Conservation (phyloP, 2,329 filamentous ascomycete species). For the Trichoderma koningiopsis region DNA sequence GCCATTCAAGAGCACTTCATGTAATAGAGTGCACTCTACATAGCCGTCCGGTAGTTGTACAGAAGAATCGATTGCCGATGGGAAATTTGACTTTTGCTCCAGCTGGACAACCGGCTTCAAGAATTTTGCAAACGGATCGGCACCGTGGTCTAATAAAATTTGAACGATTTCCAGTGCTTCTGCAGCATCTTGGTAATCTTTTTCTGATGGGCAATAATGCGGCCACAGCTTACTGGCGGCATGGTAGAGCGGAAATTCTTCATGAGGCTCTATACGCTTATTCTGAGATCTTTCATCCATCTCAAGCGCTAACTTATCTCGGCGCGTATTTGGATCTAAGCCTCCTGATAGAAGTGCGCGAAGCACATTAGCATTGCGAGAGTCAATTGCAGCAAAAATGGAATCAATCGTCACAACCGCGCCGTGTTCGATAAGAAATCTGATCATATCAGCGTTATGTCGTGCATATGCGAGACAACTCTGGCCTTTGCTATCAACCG, state of each 20-base stretch:
- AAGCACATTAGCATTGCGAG: conserved; percentile 12
- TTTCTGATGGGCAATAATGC: background rate
- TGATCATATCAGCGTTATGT: conserved; percentile 22
- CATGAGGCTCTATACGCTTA: background rate
- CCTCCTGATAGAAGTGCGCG: conserved; percentile 26
- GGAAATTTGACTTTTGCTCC: accelerated
- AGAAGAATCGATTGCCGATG: background rate
- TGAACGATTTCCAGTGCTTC: conserved; percentile 21
- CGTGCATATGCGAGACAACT: conserved; percentile 27
- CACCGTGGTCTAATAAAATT: conserved; percentile 33
- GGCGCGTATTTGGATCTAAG: conserved; percentile 26
- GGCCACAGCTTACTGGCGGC: background rate
- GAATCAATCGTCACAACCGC: conserved; percentile 25
- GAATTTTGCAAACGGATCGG: conserved; percentile 32
- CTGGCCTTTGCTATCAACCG: conserved; percentile 16
- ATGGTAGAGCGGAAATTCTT: conserved; percentile 26
- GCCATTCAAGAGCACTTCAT: conserved; percentile 28
- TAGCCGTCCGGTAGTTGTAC: background rate
- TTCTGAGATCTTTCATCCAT: background rate
- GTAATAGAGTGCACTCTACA: conserved; percentile 30
- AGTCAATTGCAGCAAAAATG: conserved; percentile 29
- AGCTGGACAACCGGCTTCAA: background rate
- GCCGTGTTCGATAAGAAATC: conserved; percentile 28
- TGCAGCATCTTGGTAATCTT: background rate
- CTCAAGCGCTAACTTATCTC: background rate